Percentiles rank a stretch among this genome's conserved stretches.
Conservation (phyloP, 495 filamentous ascomycete genomes). For the Xylaria grammica region DNA sequence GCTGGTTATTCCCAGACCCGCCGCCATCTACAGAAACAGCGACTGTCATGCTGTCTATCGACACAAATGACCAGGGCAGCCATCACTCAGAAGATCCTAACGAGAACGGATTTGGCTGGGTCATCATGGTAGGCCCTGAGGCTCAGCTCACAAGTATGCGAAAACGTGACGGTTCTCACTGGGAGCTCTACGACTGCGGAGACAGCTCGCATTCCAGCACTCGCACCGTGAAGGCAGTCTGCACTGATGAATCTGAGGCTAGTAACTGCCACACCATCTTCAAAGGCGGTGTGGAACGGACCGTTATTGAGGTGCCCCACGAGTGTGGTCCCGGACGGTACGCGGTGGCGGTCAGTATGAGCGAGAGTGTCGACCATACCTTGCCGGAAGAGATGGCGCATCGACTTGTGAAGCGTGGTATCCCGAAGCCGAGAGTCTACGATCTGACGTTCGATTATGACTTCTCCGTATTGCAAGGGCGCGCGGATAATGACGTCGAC, state of each 20-base stretch:
- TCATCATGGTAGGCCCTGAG: not conserved
- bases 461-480: conserved; percentile 15
- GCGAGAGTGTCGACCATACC: not conserved
- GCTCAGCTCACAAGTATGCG: no score
- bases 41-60: no score
- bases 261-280: conserved; percentile 2
- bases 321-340: conserved; percentile 44
- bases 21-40: no score
- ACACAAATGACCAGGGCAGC: no score
- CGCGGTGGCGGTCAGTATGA: conserved; percentile 41
- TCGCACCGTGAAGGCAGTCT: not conserved
- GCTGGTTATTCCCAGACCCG: no score
- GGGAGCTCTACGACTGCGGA: not conserved
- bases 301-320: conserved; percentile 43
- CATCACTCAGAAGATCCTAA: conserved; percentile 4
- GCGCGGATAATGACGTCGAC: not conserved
- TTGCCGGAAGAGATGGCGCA: not conserved
- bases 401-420: not conserved
- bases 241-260: conserved; percentile 1
- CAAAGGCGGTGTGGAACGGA: conserved; percentile 16
- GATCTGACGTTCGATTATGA: conserved; percentile 32
- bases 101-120: not conserved
- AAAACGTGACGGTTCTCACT: not conserved
- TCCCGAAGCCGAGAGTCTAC: conserved; percentile 20
- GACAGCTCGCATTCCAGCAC: not conserved